A percentile compares a stretch with the other conserved stretches of the same genome.
These are phyloP conservation scores for Rhodomyrtus psidioides DNA, from an alignment of 441 rosid genomes.

Conservation along the genomic window DNA sequence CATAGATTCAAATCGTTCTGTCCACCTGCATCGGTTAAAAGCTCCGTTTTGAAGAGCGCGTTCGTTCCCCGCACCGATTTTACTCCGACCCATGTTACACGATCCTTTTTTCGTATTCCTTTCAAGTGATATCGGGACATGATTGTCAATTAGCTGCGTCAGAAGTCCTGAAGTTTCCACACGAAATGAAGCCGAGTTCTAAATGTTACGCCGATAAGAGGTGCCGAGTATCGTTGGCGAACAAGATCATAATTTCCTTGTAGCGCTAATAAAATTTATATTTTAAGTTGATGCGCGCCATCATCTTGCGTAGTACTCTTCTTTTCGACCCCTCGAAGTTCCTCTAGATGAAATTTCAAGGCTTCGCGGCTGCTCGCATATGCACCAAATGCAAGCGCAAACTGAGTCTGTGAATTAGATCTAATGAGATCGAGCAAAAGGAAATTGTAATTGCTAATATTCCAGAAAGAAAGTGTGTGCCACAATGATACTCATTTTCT, in stretches of 20 bases:
- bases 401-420: background rate
- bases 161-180: no score
- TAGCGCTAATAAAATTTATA: background rate
- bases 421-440: background rate
- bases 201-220: no score
- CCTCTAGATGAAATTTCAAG: background rate
- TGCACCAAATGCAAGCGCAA: background rate
- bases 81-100: background rate
- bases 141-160: no score
- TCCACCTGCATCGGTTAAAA: background rate
- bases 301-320: background rate
- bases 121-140: no score
- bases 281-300: background rate
- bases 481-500: background rate
- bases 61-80: rapidly evolving
- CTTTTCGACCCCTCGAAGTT: background rate
- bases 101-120: no score
- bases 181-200: no score
- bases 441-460: background rate
- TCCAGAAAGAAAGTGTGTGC: background rate
- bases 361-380: background rate
- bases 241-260: background rate
- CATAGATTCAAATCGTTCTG: background rate
- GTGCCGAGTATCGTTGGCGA: background rate
- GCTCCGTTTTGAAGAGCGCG: background rate